These are phyloP conservation scores for Salicornia ramosissima DNA, from an alignment of 148 eudicot species.

Conservation along the genomic window DNA sequence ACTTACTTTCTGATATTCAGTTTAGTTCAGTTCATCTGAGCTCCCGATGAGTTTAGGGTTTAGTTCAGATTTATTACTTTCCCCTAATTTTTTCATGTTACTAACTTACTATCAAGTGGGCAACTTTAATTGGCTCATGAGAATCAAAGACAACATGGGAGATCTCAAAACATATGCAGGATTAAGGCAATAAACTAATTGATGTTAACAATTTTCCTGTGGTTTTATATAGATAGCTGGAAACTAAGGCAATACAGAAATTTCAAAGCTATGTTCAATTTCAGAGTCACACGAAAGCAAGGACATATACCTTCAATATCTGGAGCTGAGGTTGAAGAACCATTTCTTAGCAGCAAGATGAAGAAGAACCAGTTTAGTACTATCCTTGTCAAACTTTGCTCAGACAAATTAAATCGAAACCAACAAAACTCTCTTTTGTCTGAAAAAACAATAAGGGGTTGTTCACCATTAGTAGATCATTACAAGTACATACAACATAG, in stretches of 20 bases:
- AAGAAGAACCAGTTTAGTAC: conserved; percentile 35
- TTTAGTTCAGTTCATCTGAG: too few relatives aligned
- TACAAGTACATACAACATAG: conserved; percentile 7
- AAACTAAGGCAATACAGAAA: background rate
- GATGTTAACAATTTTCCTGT: background rate
- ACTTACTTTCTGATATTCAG: too few relatives aligned
- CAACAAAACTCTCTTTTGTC: conserved; percentile 24
- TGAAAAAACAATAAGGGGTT: conserved; percentile 19
- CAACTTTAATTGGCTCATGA: background rate
- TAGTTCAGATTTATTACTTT: too few relatives aligned
- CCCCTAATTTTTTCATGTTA: too few relatives aligned
- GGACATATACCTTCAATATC: conserved; percentile 63
- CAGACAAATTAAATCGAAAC: conserved; percentile 12
- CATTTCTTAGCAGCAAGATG: conserved; percentile 32
- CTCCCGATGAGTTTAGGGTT: too few relatives aligned
- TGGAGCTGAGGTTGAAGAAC: conserved; percentile 44
- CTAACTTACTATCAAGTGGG: too few relatives aligned
- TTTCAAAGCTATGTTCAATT: background rate
- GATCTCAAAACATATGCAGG: background rate
- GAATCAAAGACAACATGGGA: background rate
- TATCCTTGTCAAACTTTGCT: conserved; percentile 30
- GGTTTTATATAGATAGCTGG: background rate
- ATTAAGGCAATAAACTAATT: background rate
- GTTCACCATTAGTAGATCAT: conserved; percentile 11
- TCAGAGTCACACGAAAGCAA: background rate